phyloP scores from a whole-genome alignment of 2,329 filamentous ascomycete species.

The Fusarium sp. region DNA sequence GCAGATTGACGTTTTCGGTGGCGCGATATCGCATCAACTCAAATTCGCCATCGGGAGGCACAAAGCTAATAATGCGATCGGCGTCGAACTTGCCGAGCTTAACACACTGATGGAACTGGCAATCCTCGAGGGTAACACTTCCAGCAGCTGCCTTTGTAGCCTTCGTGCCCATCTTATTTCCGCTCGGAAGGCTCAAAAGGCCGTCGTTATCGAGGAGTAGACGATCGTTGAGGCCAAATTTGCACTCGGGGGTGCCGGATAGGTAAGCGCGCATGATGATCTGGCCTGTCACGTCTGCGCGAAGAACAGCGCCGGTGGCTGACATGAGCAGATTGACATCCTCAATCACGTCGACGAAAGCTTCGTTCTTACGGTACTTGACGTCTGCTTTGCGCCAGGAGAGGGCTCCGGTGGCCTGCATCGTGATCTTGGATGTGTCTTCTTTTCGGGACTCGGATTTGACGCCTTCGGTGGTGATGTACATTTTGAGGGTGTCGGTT shows the following conservation, averaged over 20 bases:
- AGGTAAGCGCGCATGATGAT: constrained; percentile 99
- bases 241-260: constrained; percentile 96
- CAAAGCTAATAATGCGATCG: constrained; percentile 95
- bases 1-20: constrained; percentile 97
- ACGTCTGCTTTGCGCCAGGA: constrained; percentile 98
- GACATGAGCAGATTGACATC: constrained; percentile 99
- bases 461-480: constrained; percentile 99
- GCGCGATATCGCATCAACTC: constrained; percentile 99
- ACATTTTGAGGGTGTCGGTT: constrained; percentile 99
- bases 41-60: constrained; percentile 97
- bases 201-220: constrained; percentile 86
- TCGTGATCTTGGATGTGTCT: constrained; percentile 97
- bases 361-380: constrained; percentile 99
- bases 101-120: constrained; percentile 98
- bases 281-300: constrained; percentile 95
- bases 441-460: constrained; percentile 89
- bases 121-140: constrained; percentile 95
- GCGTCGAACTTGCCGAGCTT: constrained; percentile 97
- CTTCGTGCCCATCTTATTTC: constrained; percentile 84
- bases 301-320: constrained; percentile 93
- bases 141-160: constrained; percentile 95
- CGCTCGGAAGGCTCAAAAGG: constrained; percentile 73
- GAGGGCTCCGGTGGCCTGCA: constrained; percentile 97
- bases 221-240: constrained; percentile 97
- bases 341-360: constrained; percentile 99